Evolutionary conservation across 176 grass and related monocot genomes (phyloP).

Genomic region (Hordeum marinum): DNA sequence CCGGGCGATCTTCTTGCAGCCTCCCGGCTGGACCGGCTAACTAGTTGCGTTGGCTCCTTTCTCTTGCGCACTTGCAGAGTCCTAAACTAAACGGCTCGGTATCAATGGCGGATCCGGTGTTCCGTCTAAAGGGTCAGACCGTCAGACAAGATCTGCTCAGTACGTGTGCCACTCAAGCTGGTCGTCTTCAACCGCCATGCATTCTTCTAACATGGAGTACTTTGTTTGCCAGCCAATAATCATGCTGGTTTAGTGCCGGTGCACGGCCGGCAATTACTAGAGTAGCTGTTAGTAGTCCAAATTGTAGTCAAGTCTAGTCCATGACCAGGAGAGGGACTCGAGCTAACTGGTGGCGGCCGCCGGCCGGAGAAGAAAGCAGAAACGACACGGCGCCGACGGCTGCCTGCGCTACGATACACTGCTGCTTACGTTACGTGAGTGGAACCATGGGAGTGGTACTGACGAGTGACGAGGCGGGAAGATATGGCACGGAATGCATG

Average conservation of each 20-base stretch:
- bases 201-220: not conserved
- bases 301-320: not conserved
- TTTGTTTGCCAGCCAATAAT: not conserved
- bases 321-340: not conserved
- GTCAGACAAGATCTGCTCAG: not conserved
- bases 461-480: not conserved
- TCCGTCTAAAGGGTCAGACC: not conserved
- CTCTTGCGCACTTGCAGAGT: not conserved
- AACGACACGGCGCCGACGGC: not conserved
- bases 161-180: not conserved
- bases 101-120: not conserved
- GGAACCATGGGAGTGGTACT: not conserved
- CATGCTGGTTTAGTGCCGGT: too few species aligned
- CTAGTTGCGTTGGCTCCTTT: not conserved
- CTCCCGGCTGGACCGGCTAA: constrained; percentile 25
- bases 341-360: not conserved
- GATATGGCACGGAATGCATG: not conserved
- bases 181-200: not conserved
- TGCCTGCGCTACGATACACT: not conserved
- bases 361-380: not conserved
- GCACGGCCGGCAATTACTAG: too few species aligned
- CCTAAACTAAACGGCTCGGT: not conserved
- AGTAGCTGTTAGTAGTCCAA: too few species aligned
- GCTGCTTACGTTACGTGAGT: not conserved
- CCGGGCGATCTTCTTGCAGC: constrained; percentile 2